Base-by-base conservation (phyloP, 2,329 filamentous ascomycete species). In the Paecilomyces sp. region DNA sequence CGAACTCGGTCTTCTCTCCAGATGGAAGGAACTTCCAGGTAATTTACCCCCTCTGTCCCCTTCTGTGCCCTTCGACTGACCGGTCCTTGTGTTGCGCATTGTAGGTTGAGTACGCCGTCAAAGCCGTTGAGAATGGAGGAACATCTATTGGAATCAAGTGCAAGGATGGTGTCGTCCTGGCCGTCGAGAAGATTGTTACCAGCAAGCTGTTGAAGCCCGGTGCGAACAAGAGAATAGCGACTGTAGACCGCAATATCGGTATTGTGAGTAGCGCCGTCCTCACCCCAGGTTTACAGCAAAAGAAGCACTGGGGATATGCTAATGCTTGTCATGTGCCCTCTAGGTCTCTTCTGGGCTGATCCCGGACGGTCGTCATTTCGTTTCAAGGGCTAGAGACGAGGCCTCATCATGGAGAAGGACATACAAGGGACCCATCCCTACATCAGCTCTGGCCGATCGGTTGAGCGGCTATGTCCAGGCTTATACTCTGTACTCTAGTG, bases 1-100 rank as follows among this genome's bases (percentile, higher is more conserved):
- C 91, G 76, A 99, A 99, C 85, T 97, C 94, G 73, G 95, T 97
- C 82, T 99, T 97, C 84, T 97, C 94, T 55, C 94, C 94, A 67
- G 94, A 99, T 81, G 94, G 94, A 74, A 90, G 94, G 70, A 99
- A 99, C 79, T 99, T 99, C 79, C 94, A 99, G 80, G 91, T 95
- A 74, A 63, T 4, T 33, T 24, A 13, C n/a, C 25, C 41, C 58
- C 15, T 22, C 11, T 36, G 15, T 22, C 18, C 12, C 24, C 13
- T 22, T 36, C 51, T 15, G 7, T 2, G n/a, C 31, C 2, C n/a
- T 33, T n/a, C 11, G 25, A 56, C 36, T 34, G 31, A 57, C 22
- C 24, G 3, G 15, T 31, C 24, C n/a, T n/a, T 55, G 54, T 28
- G 54, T 28, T 30, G 60, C 55, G n/a, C 34, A 15, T 56, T 54